A percentile compares a stretch with the other conserved stretches of the same genome.
Evolutionary conservation across 2,329 filamentous ascomycete species (phyloP).

Genomic region (Penicillium sp.): DNA sequence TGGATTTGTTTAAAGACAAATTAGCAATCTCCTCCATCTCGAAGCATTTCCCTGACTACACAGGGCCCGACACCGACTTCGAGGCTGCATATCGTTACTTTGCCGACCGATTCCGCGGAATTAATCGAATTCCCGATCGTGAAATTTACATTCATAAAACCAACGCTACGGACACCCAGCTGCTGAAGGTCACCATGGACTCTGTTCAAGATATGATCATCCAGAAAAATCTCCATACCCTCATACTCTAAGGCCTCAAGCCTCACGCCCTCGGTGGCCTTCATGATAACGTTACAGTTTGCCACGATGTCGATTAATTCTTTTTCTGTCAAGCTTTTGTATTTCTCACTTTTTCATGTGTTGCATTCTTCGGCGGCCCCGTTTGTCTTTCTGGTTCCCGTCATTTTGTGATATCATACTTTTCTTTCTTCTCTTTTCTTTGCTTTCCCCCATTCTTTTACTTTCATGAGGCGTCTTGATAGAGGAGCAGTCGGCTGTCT

Average conservation of each 20-base stretch:
- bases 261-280: slow-evolving; percentile 18
- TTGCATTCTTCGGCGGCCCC: slow-evolving; percentile 34
- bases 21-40: slow-evolving; percentile 71
- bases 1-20: slow-evolving; percentile 82
- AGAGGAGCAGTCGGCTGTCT: slow-evolving; percentile 23
- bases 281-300: slow-evolving; percentile 25
- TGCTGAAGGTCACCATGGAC: slow-evolving; percentile 84
- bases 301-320: slow-evolving; percentile 21
- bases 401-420: slow-evolving; percentile 11
- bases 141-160: slow-evolving; percentile 65
- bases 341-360: slow-evolving; percentile 23
- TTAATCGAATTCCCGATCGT: slow-evolving; percentile 67
- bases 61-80: slow-evolving; percentile 70
- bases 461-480: slow-evolving; percentile 26
- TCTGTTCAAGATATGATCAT: slow-evolving; percentile 89
- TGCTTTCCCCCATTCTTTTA: slow-evolving; percentile 13
- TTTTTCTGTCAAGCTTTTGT: slow-evolving; percentile 26
- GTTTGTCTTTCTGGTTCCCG: slow-evolving; percentile 12
- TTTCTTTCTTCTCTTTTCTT: slow-evolving; percentile 15
- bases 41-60: slow-evolving; percentile 78
- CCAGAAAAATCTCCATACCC: slow-evolving; percentile 78
- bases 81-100: slow-evolving; percentile 80
- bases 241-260: slow-evolving; percentile 63
- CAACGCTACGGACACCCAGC: slow-evolving; percentile 68
- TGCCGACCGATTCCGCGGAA: slow-evolving; percentile 75